Evolutionary conservation across 2,329 filamentous ascomycete species (phyloP), one percentile per base, ranked within the genome.

Genomic region (Coniochaeta sp.): DNA sequence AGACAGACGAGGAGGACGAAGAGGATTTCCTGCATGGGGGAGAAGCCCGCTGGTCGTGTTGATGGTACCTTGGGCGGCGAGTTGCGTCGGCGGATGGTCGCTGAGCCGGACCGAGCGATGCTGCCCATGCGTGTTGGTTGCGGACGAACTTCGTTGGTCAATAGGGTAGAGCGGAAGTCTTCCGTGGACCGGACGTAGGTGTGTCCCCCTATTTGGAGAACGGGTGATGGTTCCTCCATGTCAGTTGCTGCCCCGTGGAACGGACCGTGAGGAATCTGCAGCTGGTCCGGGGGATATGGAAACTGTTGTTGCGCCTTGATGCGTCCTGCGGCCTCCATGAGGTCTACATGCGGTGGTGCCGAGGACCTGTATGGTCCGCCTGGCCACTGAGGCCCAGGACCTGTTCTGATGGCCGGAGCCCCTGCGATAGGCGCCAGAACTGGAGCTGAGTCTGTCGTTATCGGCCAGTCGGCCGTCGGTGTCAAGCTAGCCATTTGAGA

Each of bases 1-100:
- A 68, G 57, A 53, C 69, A 71, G 31, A 74, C 63, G 48, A 71
- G 53, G 6, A 64, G 58, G 18, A 74, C 65, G 50, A 75, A 74
- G 18, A 64, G 30, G n/a, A 60, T 52, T 55, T 71, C 69, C 33
- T 57, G 60, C 0, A 50, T 20, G 6, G 63, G 55, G 10, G 61
- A 58, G 22, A 65, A 59, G 48, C 56, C 58, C 42, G 55, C 45
- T 0, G 63, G 59, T 2, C 52, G 51, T 4, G 31, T 16, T n/a
- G 48, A 24, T 4, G 38, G 9, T 42, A 13, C 3, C 7, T 14
- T n/a, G n/a, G 3, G 9, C 6, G 4, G 18, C 4, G 38, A 26
- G 38, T 26, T 14, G 38, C 20, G 38, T 18, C 20, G 38, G 26
- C 10, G 20, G 13, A 24, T n/a, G 20, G 22, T 26, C 9, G 20